A percentile compares a stretch with the other conserved stretches of the same genome.
Conservation (phyloP, 345 rosid genomes). For the Aquilaria yunnanensis region DNA sequence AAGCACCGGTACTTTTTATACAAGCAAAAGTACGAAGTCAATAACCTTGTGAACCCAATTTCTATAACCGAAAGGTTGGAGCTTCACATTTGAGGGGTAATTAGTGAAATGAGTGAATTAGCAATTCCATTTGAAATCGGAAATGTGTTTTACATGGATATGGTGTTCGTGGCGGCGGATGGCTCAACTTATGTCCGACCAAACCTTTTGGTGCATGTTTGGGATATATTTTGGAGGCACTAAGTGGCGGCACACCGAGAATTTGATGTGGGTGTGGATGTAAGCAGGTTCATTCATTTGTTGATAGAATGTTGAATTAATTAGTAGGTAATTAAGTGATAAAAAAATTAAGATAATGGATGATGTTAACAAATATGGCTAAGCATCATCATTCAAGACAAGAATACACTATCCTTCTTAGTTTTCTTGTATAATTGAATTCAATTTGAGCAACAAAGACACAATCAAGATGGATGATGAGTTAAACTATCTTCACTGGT, state of each 20-base stretch:
- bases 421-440: too few relatives aligned
- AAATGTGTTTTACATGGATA: slow-evolving; percentile 48
- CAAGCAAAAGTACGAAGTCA: slow-evolving; percentile 13
- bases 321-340: too few relatives aligned
- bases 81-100: slow-evolving; percentile 47
- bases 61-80: slow-evolving; percentile 61
- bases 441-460: too few relatives aligned
- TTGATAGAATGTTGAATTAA: too few relatives aligned
- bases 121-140: slow-evolving; percentile 61
- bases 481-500: too few relatives aligned
- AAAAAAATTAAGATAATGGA: too few relatives aligned
- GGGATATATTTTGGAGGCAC: slow-evolving; percentile 52
- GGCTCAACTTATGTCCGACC: slow-evolving; percentile 45
- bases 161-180: slow-evolving; percentile 35
- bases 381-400: too few relatives aligned
- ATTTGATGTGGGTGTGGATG: not conserved
- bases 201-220: slow-evolving; percentile 41
- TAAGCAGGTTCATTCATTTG: not conserved
- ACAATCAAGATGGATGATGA: too few relatives aligned
- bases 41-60: slow-evolving; percentile 37
- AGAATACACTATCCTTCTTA: too few relatives aligned
- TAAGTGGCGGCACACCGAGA: slow-evolving; percentile 60
- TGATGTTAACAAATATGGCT: too few relatives aligned
- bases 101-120: slow-evolving; percentile 61
- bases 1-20: slow-evolving; percentile 30